phyloP scores from a whole-genome alignment of 2,329 filamentous ascomycete species.

The Didymella segeticola region DNA sequence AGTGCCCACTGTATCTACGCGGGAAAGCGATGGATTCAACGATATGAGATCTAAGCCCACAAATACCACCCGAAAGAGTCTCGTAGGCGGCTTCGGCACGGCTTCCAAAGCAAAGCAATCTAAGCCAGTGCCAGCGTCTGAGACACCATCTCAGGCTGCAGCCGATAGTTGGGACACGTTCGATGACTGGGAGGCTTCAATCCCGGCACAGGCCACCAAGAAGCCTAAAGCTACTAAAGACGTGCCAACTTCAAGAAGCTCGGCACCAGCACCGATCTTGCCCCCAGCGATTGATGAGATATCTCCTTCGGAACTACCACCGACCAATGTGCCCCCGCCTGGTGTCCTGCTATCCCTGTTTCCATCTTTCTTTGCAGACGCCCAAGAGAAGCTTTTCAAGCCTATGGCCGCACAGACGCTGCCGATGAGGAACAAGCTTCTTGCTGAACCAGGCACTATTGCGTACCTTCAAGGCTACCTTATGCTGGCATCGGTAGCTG shows the following conservation, averaged over 20 bases:
- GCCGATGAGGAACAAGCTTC: constrained; percentile 66
- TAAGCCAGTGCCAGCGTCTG: constrained; percentile 4
- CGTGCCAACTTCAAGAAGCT: background rate
- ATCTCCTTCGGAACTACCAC: constrained; percentile 58
- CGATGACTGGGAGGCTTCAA: constrained; percentile 50
- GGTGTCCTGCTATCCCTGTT: constrained; percentile 81
- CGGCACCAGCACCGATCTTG: constrained; percentile 27
- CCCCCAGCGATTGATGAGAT: constrained; percentile 31
- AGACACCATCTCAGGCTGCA: constrained; percentile 10
- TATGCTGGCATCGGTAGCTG: constrained; percentile 69
- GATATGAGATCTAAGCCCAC: background rate
- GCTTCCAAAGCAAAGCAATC: constrained; percentile 13
- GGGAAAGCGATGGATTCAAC: background rate
- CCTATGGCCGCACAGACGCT: constrained; percentile 66
- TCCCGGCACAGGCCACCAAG: constrained; percentile 23
- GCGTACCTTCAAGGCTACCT: constrained; percentile 71
- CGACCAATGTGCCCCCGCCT: constrained; percentile 88
- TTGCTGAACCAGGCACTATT: constrained; percentile 67
- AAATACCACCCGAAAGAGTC: constrained; percentile 16
- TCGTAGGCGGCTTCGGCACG: constrained; percentile 24
- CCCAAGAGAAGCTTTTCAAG: constrained; percentile 69
- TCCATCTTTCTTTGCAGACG: constrained; percentile 71
- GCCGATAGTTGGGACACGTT: constrained; percentile 57
- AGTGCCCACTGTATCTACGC: constrained; percentile 9
- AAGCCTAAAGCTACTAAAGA: constrained; percentile 4